Base-by-base conservation (phyloP, 208 protist genomes). In the Novymonas esmeraldas region DNA sequence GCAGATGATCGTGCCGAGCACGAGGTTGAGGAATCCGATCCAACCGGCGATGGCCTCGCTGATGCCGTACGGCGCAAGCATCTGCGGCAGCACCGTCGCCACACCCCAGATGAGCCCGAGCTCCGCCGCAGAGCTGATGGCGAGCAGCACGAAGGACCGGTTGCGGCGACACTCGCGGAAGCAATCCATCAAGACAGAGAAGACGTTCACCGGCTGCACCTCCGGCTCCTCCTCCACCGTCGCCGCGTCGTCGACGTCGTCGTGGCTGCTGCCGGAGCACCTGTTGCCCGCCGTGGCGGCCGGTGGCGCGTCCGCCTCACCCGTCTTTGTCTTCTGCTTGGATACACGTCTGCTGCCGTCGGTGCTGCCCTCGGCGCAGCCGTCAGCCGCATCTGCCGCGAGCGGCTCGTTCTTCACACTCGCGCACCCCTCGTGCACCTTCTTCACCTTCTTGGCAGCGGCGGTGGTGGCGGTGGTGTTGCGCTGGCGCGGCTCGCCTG, bases 1-100 rank as follows among this genome's bases (percentile, higher is more conserved):
- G 48, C 73, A 85, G 5, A 90, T 65, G 22, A 90, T 50, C 26
- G 81, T 89, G 26, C 84, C 87, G 0, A 84, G 51, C 20, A 90
- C 66, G 29, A 93, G 75, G 70, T 90, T 93, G 33, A 84, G 50
- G 63, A 90, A 90, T 24, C 87, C 75, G 41, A 90, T 89, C 82
- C 83, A 90, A 24, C 87, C 87, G 34, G 79, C 57, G 26, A 77
- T 76, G 18, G 72, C 70, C 58, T 90, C 87, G 38, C 68, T 78
- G 26, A 93, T 70, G 39, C 84, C 78, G 70, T 87, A 90, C 20
- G 87, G 87, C 36, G 46, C 42, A 6, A 90, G 65, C 71, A 88
- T 87, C 70, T 93, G 87, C 33, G 87, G 84, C 22, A 93, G 68
- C 22, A 93, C 84, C 20, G 82, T 90, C 0, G 84, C 83, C n/a